phyloP scores from a whole-genome alignment of 495 filamentous ascomycete genomes.

The Hypoxylon intermedium region DNA sequence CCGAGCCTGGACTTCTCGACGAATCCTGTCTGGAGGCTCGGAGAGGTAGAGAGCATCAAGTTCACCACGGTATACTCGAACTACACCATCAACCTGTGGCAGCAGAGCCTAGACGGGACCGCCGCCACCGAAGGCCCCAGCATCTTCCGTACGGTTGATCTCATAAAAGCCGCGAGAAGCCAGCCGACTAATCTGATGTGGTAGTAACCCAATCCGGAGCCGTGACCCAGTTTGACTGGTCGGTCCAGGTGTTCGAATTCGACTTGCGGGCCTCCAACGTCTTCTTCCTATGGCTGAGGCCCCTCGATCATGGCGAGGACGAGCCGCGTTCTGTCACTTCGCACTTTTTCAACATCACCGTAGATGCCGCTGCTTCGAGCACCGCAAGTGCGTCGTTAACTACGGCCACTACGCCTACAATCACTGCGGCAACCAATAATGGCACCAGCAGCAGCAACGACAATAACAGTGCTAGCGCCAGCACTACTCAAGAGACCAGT shows the following conservation, averaged over 20 bases:
- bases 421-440: background rate
- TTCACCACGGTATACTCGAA: constrained; percentile 31
- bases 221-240: constrained; percentile 42
- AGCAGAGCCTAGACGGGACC: constrained; percentile 10
- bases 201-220: constrained; percentile 12
- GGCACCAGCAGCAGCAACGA: background rate
- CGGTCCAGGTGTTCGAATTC: constrained; percentile 41
- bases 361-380: background rate
- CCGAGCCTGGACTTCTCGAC: constrained; percentile 14
- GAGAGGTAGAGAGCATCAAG: constrained; percentile 25
- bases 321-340: constrained; percentile 14
- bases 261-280: constrained; percentile 35
- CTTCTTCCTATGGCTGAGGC: constrained; percentile 43
- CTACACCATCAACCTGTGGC: constrained; percentile 36
- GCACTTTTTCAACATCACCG: constrained; percentile 47
- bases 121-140: constrained; percentile 25
- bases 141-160: constrained; percentile 19
- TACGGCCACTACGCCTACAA: background rate
- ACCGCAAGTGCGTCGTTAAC: background rate
- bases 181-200: background rate
- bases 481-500: background rate
- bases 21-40: constrained; percentile 27
- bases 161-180: background rate
- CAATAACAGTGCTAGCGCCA: background rate
- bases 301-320: constrained; percentile 14